Evolutionary conservation across 176 grass and related monocot genomes (phyloP), one percentile per base, ranked within the genome.

Genomic region (Olyra latifolia): DNA sequence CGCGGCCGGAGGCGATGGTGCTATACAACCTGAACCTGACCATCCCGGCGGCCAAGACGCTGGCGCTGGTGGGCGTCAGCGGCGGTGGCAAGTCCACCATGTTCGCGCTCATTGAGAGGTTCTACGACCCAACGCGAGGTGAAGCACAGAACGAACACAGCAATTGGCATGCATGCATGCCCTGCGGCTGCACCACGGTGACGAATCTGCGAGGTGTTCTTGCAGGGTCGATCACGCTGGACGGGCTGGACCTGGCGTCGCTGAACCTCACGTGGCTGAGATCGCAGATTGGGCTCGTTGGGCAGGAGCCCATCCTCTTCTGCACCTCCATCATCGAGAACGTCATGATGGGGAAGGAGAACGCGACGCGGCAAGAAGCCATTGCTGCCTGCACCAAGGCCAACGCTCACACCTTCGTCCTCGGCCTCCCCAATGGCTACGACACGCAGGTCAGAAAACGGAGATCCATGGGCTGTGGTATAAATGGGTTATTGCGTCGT

Each of bases 51-150:
- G 61, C 35, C 1, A 94, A 88, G 79, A 88, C 52, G 66, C 4
- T 74, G 4, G 91, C 91, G 14, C 74, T 91, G 0, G 88, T 94
- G 1, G 91, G 91, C 64, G 29, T 77, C 56, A 91, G 86, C 42
- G 88, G 91, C 13, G 83, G 91, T 1, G 91, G 91, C 82, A 94
- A 94, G 63, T 91, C 91, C 86, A 91, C 91, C 35, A 29, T 86
- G 76, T 88, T 94, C 56, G 85, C 91, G 29, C 88, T 94, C 52
- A 69, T 94, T 10, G 88, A 91, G 70, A 68, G 92, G 59, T 94
- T 94, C 86, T 94, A 94, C 42, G 92, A 94, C 58, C 88, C 88
- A 9, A 71, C 62, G 6, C 77, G 76, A 82, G 91, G 90, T 88
- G 44, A 30, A 5, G 52, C 45, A 8, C 2, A 43, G 7, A 46